Percentiles rank a stretch among this genome's conserved stretches.
Conservation (phyloP, 2,329 filamentous ascomycete species). For the Pyricularia grisea region DNA sequence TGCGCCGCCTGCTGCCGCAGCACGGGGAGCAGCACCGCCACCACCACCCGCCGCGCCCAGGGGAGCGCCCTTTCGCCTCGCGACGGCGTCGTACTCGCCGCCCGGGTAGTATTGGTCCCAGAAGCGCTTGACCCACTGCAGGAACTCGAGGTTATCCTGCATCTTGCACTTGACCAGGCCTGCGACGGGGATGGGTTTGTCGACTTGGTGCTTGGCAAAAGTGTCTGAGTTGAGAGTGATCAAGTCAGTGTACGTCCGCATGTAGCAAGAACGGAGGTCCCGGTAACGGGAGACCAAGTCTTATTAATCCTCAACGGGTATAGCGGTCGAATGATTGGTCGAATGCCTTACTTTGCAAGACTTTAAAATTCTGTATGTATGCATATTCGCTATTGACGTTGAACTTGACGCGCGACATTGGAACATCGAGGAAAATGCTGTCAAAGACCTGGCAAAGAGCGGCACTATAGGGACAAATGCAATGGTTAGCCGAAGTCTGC, state of each 20-base stretch:
- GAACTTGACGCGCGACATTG: slow-evolving; percentile 96
- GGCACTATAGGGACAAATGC: slow-evolving; percentile 46
- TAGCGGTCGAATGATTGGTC: background rate
- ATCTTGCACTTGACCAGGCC: slow-evolving; percentile 95
- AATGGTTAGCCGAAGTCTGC: background rate
- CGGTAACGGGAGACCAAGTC: background rate
- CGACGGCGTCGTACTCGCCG: slow-evolving; percentile 88
- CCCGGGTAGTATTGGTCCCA: slow-evolving; percentile 99
- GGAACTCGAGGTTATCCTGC: slow-evolving; percentile 99
- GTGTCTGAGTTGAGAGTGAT: slow-evolving; percentile 42
- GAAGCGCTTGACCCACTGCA: slow-evolving; percentile 93
- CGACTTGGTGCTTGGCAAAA: slow-evolving; percentile 79
- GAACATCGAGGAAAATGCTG: slow-evolving; percentile 92
- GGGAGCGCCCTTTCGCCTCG: slow-evolving; percentile 69
- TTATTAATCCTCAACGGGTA: background rate
- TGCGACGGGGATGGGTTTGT: slow-evolving; percentile 82
- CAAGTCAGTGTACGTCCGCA: slow-evolving; percentile 8
- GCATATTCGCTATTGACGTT: slow-evolving; percentile 96
- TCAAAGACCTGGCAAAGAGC: slow-evolving; percentile 97
- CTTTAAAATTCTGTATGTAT: slow-evolving; percentile 97
- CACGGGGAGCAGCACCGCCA: slow-evolving; percentile 38
- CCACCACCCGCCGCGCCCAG: slow-evolving; percentile 38
- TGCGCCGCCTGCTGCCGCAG: slow-evolving; percentile 36
- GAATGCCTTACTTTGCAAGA: slow-evolving; percentile 74
- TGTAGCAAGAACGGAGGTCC: background rate